Base-by-base conservation (phyloP, 805 yeast species). In the Tetrapisispora iriomotensis region DNA sequence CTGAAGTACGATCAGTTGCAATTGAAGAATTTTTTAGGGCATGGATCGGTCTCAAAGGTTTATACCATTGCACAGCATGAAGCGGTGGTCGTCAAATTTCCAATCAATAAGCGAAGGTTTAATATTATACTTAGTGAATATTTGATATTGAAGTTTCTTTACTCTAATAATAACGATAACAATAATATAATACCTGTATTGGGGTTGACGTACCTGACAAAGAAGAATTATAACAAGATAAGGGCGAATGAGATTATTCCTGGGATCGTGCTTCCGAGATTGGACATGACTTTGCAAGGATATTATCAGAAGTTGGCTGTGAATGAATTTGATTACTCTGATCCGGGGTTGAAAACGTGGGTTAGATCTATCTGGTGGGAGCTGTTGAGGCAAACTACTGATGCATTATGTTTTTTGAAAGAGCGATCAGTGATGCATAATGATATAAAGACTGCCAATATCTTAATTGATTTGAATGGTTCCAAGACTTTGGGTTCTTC, bases 371-470 rank as follows among this genome's bases (percentile, higher is more conserved):
- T 37, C 13, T 50, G 53, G 53, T 40, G 44, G 46, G 37, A 32
- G 28, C 28, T 44, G 13, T 32, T 38, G 6, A 26, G 15, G 12
- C 45, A 45, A 25, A 29, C 45, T 31, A 17, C 41, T 14, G 30
- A 28, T 3, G 43, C 47, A 7, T 31, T 50, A 26, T 15, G 32
- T 8, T 36, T 34, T 36, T 38, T 50, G 28, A 40, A 44, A 26
- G 2, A 9, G 4, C 34, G 38, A 15, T 30, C 36, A 9, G 43
- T 49, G 15, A 39, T 48, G 12, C 54, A 50, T 33, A 46, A 48
- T 14, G 54, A 50, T 34, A 48, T 50, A 4, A 50, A 50, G 31
- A 47, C 53, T 2, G 48, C 50, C 13, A 50, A 50, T 30, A 44
- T 50, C 22, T 26, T 50, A 13, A 27, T 48, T 3, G 40, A 41